A percentile compares a stretch with the other conserved stretches of the same genome.
These are phyloP conservation scores for Heritiera fomes DNA, from an alignment of 345 rosid species.

Conservation along the genomic window DNA sequence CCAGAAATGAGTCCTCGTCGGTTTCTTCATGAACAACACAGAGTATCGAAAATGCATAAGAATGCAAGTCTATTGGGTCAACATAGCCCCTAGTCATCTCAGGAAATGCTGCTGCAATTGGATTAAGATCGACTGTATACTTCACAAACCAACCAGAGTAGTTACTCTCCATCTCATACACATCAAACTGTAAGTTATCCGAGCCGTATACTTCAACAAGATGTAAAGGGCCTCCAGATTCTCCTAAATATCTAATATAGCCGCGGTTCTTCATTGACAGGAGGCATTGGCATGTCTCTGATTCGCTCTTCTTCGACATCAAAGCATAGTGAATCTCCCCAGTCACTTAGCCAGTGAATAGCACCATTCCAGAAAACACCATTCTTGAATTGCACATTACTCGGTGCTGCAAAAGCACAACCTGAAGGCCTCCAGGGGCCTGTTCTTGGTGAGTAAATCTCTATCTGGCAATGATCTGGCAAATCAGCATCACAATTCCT, in stretches of 20 bases:
- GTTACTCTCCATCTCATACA: conserved; percentile 37
- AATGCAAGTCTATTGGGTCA: not conserved
- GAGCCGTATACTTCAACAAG: conserved; percentile 30
- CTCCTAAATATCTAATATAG: conserved; percentile 27
- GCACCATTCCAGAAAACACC: conserved; percentile 36
- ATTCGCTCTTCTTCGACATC: conserved; percentile 33
- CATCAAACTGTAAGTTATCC: conserved; percentile 23
- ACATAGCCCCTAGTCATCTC: conserved; percentile 31
- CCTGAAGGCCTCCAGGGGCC: conserved; percentile 36
- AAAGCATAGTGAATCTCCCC: conserved; percentile 26
- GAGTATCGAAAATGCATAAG: conserved; percentile 24
- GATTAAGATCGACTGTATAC: conserved; percentile 36
- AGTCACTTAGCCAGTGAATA: conserved; percentile 35
- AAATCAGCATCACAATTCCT: not conserved
- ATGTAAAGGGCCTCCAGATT: conserved; percentile 32
- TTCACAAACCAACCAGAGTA: conserved; percentile 41
- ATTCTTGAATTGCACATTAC: not conserved
- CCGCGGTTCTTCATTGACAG: not conserved
- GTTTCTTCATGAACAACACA: conserved; percentile 32
- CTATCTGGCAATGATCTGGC: conserved; percentile 20
- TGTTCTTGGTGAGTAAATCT: conserved; percentile 34
- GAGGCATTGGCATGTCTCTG: conserved; percentile 33
- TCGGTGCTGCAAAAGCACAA: conserved; percentile 4
- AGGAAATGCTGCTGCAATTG: conserved; percentile 33
- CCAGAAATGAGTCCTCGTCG: conserved; percentile 29